These are phyloP conservation scores for Bipolaris sorokiniana DNA, from an alignment of 2,329 filamentous ascomycete species.

Conservation along the genomic window DNA sequence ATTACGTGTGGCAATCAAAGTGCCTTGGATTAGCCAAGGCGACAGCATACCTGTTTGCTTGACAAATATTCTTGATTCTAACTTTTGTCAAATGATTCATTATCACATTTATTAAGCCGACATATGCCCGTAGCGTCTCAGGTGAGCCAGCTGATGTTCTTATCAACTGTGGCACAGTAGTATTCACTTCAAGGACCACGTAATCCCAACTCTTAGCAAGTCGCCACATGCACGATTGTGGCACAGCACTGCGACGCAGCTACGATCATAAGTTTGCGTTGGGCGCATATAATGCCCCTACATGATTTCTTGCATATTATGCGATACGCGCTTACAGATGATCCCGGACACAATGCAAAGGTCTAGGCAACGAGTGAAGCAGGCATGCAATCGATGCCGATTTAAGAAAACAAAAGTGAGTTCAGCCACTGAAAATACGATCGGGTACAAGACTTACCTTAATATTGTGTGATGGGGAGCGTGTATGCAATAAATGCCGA, in stretches of 20 bases:
- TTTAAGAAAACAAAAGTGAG: slow-evolving; percentile 13
- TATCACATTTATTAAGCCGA: not conserved
- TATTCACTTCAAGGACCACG: not conserved
- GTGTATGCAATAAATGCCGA: not conserved
- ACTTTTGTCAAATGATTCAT: too few relatives aligned
- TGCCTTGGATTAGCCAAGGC: not conserved
- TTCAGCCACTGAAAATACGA: too few relatives aligned
- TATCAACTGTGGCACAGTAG: not conserved
- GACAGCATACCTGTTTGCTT: not conserved
- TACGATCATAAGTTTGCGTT: not conserved
- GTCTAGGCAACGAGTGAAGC: slow-evolving; percentile 3
- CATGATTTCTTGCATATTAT: too few relatives aligned
- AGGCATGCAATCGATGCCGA: slow-evolving; percentile 13
- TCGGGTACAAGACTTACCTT: not conserved
- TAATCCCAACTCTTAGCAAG: not conserved
- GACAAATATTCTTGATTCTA: too few relatives aligned
- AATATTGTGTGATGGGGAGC: slow-evolving; percentile 1
- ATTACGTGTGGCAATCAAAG: not conserved
- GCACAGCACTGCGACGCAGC: slow-evolving; percentile 1
- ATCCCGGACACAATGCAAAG: too few relatives aligned
- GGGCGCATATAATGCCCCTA: not conserved
- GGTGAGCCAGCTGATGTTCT: not conserved
- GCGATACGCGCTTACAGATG: too few relatives aligned
- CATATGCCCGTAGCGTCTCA: not conserved
- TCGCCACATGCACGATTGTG: not conserved